phyloP scores from a whole-genome alignment of 371 early-diverging fungal species.

The Mucor saturninus region DNA sequence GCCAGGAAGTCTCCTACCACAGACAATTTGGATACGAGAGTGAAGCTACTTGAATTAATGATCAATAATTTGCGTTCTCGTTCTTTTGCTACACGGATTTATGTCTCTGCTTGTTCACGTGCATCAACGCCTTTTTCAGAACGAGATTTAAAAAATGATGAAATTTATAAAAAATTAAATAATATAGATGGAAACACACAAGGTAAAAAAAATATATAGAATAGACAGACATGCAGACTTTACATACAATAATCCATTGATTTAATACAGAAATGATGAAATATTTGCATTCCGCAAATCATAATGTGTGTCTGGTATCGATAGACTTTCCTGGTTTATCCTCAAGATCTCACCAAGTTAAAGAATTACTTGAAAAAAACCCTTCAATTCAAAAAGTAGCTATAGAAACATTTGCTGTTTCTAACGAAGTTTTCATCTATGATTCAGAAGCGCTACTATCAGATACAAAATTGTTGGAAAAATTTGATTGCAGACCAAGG shows the following conservation, averaged over 20 bases:
- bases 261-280: constrained; percentile 19
- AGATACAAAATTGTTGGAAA: constrained; percentile 17
- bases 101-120: constrained; percentile 18
- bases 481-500: constrained; percentile 14
- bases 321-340: constrained; percentile 29
- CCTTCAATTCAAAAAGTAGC: constrained; percentile 22
- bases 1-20: constrained; percentile 25
- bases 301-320: constrained; percentile 24
- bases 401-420: constrained; percentile 22
- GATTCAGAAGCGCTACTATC: constrained; percentile 20
- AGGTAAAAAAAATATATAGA: constrained; percentile 14
- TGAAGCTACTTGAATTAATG: constrained; percentile 17
- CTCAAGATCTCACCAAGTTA: constrained; percentile 23
- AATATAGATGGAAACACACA: constrained; percentile 21
- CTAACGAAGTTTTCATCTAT: constrained; percentile 21
- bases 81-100: constrained; percentile 19
- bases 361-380: constrained; percentile 25
- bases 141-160: constrained; percentile 19
- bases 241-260: constrained; percentile 17
- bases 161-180: constrained; percentile 11
- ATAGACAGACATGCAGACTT: constrained; percentile 19
- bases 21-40: constrained; percentile 13
- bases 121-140: constrained; percentile 22
- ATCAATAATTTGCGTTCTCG: constrained; percentile 21
- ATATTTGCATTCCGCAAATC: constrained; percentile 13